phyloP scores from a whole-genome alignment of 306 rosid species.

The Oxytropis ochrocephala region DNA sequence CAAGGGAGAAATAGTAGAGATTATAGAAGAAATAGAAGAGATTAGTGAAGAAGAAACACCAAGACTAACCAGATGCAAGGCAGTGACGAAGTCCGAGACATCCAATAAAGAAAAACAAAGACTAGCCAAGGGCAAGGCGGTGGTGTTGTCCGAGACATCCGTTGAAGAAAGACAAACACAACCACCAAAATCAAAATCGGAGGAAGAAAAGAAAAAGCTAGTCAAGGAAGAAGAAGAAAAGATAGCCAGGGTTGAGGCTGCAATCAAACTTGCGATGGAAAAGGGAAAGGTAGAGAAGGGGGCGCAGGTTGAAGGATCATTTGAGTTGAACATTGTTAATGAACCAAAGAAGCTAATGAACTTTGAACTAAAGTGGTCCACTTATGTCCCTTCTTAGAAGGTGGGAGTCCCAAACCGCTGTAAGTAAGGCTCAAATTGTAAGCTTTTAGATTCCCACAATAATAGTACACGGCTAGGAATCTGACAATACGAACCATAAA shows the following conservation, averaged over 20 bases:
- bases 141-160: not conserved
- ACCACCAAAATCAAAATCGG: not conserved
- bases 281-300: not conserved
- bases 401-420: not conserved
- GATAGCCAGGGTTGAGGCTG: not conserved
- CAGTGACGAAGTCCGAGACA: not conserved
- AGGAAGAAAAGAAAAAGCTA: not conserved
- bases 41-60: not conserved
- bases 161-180: not conserved
- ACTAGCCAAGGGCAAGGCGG: not conserved
- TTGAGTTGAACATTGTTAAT: not conserved
- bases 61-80: not conserved
- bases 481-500: too few species aligned
- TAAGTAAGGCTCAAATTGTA: too few species aligned
- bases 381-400: not conserved
- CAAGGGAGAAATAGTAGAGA: too few species aligned
- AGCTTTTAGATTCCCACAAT: not conserved
- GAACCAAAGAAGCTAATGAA: not conserved
- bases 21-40: too few species aligned
- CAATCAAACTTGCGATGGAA: not conserved
- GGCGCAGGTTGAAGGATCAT: too few species aligned
- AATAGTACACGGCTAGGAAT: not conserved
- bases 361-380: conserved; percentile 4
- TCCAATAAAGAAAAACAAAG: not conserved
- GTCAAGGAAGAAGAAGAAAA: not conserved